Base-by-base conservation (phyloP, 345 rosid genomes). In the Brassica juncea region DNA sequence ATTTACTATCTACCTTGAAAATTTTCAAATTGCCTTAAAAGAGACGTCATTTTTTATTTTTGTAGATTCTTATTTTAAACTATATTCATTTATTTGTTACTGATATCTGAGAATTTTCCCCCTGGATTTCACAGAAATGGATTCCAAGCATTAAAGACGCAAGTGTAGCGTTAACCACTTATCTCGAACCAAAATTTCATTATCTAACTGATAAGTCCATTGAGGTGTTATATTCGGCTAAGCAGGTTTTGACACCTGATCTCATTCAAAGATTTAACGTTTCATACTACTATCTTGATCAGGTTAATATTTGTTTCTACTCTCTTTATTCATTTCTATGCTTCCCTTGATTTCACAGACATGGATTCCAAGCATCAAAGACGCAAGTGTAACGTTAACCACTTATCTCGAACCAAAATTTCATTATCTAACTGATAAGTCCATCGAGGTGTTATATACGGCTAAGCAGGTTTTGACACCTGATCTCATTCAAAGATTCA, bases 321-420 rank as follows among this genome's bases (percentile, higher is more conserved):
- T 30, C 19, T 74, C 55, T 74, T 65, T 64, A 30, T 69, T 25
- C 25, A 68, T 8, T 63, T 5, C 3, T 42, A 4, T 39, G 60
- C 25, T 15, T 75, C 19, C 1, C 57, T 14, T 49, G 10, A 15
- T 54, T 15, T 54, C 52, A 63, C 65, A 85, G 85, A 74, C 76
- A 70, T 81, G 80, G 83, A 73, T 83, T 27, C 80, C 85, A 60
- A 42, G 37, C 60, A 61, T 76, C 59, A 83, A 76, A 78, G 6
- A 8, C 42, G 42, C 42, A 35, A 35, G 42, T 1, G 42, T 35
- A 35, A 1, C 42, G 42, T 8, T 35, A 35, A 35, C 42, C 42
- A 35, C 42, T 35, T 1, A 35, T 35, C 42, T 35, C 9, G 42
- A 35, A 35, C 42, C 78, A 54, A 69, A 37, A 67, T 25, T 79